Conservation (phyloP, 73 alveolate genomes). For the Diophrys appendiculata region DNA sequence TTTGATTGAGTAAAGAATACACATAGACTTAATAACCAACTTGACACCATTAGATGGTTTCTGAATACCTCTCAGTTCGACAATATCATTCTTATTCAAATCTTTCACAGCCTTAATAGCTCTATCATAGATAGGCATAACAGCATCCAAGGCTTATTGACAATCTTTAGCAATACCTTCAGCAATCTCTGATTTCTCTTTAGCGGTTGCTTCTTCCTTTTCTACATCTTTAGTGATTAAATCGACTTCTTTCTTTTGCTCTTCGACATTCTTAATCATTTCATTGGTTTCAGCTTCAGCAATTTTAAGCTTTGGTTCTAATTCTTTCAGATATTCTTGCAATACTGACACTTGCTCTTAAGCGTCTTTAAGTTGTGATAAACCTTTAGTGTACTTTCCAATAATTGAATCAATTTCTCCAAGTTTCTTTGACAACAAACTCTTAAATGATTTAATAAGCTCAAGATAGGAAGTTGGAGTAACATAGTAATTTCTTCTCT, state of each 20-base stretch:
- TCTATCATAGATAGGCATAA: slow-evolving; percentile 71
- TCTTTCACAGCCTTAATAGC: slow-evolving; percentile 81
- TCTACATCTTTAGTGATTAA: slow-evolving; percentile 71
- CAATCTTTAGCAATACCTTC: slow-evolving; percentile 72
- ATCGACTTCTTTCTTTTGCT: slow-evolving; percentile 72
- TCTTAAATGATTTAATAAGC: slow-evolving; percentile 91
- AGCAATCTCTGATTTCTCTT: slow-evolving; percentile 70
- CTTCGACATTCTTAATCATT: slow-evolving; percentile 70
- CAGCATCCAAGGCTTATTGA: slow-evolving; percentile 72
- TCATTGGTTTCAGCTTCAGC: slow-evolving; percentile 63
- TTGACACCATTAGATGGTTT: slow-evolving; percentile 84
- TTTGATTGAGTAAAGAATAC: slow-evolving; percentile 52
- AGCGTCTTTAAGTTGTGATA: slow-evolving; percentile 84
- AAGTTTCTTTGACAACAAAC: slow-evolving; percentile 81
- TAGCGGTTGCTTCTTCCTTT: slow-evolving; percentile 72
- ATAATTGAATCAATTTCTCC: slow-evolving; percentile 67
- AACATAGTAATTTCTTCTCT: slow-evolving; percentile 96
- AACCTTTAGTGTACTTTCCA: slow-evolving; percentile 82
- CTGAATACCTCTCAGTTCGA: slow-evolving; percentile 80
- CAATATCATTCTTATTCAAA: slow-evolving; percentile 75
- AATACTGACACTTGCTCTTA: slow-evolving; percentile 80
- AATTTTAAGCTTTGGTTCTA: slow-evolving; percentile 84
- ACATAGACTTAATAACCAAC: slow-evolving; percentile 61
- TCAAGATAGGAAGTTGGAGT: slow-evolving; percentile 98
- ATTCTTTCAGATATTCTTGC: slow-evolving; percentile 79